Evolutionary conservation across 78 protist species (phyloP).

Genomic region (Dictyostelium intermedium): DNA sequence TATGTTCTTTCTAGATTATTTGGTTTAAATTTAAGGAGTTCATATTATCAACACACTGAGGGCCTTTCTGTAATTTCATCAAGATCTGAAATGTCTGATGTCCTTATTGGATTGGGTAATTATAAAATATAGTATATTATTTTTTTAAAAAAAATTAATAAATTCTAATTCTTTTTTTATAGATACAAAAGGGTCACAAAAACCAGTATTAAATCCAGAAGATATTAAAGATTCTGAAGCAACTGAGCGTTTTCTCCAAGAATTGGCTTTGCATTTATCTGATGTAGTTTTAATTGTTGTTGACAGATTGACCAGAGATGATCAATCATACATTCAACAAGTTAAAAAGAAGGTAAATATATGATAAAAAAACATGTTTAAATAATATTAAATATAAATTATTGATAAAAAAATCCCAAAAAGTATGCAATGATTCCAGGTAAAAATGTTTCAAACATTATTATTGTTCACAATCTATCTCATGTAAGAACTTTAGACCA

Average conservation of each 20-base stretch:
- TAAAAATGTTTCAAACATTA: not conserved
- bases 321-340: slow-evolving; percentile 19
- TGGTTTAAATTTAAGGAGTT: not conserved
- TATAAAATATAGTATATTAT: not conserved
- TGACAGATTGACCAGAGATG: slow-evolving; percentile 1
- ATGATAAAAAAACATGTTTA: too few relatives aligned
- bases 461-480: not conserved
- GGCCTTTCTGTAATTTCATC: not conserved
- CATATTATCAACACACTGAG: slow-evolving; percentile 11
- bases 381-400: too few relatives aligned
- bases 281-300: slow-evolving; percentile 29
- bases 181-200: not conserved
- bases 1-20: slow-evolving; percentile 6
- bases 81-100: not conserved
- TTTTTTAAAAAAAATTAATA: not conserved
- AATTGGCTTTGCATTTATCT: not conserved
- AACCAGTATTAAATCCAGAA: not conserved
- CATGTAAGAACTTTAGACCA: not conserved
- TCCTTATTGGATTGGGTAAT: not conserved
- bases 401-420: too few relatives aligned
- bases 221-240: not conserved
- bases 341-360: not conserved
- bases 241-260: not conserved
- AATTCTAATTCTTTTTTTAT: too few relatives aligned
- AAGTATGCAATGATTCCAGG: not conserved